A percentile compares a stretch with the other conserved stretches of the same genome.
These are phyloP conservation scores for Emmonsiellopsis sp. DNA, from an alignment of 2,329 filamentous ascomycete genomes.

Conservation along the genomic window DNA sequence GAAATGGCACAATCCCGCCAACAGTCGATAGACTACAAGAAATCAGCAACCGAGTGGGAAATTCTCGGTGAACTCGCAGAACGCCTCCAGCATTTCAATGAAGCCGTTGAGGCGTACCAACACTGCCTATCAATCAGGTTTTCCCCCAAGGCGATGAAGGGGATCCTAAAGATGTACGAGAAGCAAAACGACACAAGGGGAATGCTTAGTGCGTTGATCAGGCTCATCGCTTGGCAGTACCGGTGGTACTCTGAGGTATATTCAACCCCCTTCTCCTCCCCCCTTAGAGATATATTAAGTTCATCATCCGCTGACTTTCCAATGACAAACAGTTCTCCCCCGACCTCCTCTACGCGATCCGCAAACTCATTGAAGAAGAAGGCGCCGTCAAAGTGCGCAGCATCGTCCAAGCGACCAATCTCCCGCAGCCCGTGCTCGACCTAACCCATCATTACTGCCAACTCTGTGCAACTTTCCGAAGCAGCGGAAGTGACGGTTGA, in stretches of 20 bases:
- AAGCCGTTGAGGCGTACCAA: constrained; percentile 87
- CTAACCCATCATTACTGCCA: constrained; percentile 94
- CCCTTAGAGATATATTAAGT: background rate
- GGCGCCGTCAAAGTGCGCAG: constrained; percentile 94
- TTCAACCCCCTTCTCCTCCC: background rate
- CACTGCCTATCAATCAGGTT: constrained; percentile 81
- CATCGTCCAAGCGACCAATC: constrained; percentile 89
- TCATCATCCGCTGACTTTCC: background rate
- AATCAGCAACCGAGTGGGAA: constrained; percentile 95
- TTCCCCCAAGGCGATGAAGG: constrained; percentile 82
- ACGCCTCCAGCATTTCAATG: constrained; percentile 81
- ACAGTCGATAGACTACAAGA: constrained; percentile 91
- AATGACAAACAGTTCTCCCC: constrained; percentile 64
- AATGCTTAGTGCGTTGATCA: constrained; percentile 74
- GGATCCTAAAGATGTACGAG: constrained; percentile 72
- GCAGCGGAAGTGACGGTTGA: constrained; percentile 80
- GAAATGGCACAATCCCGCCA: constrained; percentile 94
- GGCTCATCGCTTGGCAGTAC: constrained; percentile 95
- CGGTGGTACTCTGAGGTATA: constrained; percentile 90
- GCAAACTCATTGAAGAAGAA: constrained; percentile 92
- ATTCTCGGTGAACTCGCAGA: constrained; percentile 89
- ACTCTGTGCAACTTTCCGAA: constrained; percentile 87
- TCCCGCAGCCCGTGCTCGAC: constrained; percentile 87
- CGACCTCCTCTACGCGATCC: constrained; percentile 74
- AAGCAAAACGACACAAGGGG: constrained; percentile 68